Base-by-base conservation (phyloP, 176 grass and related monocot species). In the Panicum miliaceum region DNA sequence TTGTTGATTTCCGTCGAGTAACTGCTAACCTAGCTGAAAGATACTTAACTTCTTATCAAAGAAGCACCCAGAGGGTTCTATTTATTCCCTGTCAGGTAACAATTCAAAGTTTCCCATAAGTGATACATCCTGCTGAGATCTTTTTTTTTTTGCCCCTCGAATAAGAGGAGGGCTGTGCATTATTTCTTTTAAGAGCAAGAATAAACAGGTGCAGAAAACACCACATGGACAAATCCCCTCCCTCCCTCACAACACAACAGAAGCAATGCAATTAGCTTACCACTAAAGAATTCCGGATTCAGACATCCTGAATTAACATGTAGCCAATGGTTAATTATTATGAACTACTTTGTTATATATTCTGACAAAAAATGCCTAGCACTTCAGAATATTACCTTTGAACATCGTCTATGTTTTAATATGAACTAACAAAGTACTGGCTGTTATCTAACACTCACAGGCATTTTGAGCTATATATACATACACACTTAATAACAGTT, bases 1-100 rank as follows among this genome's bases (percentile, higher is more conserved):
- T 98, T 78, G 93, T 92, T 8, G 93, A 98, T 91, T 98, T 98
- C 41, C 91, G 93, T 51, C 85, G 93, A 50, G 67, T 95, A 79
- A 90, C 96, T 59, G 77, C 91, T 61, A 98, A 84, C 88, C 57
- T 98, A 78, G 87, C 93, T 66, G 96, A 98, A 85, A 93, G 91
- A 80, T 87, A 92, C 90, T 94, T 98, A 86, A 95, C 89, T 83
- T 91, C 96, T 56, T 98, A 90, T 76, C 96, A 98, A 69, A 90
- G 91, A 90, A 98, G 93, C 80, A 98, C 89, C 41, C 96, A 98
- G 72, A 88, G 96, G 83, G 93, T 98, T 86, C 87, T 98, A 34
- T 98, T 92, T 77, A 98, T 98, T 92, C 96, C 96, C 42, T 98
- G 96, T 85, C 96, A 98, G 88, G 96, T 98, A 94, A 73, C 43